Percentiles rank a stretch among this genome's conserved stretches.
Evolutionary conservation across 257 asterid genomes (phyloP).

Genomic region (Solanum chilense): DNA sequence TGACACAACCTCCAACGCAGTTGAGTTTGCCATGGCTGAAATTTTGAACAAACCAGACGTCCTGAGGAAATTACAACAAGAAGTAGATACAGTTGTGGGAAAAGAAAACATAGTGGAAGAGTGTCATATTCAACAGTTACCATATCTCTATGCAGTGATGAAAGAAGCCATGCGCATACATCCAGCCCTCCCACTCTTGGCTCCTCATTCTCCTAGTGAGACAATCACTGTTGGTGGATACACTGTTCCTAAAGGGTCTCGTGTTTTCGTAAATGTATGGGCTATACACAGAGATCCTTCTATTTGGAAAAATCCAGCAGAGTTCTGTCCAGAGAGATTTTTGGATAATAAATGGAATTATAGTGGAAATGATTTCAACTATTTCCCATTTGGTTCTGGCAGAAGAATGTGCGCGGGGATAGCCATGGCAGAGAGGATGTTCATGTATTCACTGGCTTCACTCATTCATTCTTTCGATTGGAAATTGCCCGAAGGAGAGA

Average conservation of each 20-base stretch:
- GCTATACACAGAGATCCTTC: not conserved
- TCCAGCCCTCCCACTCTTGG: not conserved
- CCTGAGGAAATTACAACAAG: constrained; percentile 7
- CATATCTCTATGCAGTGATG: not conserved
- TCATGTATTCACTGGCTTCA: not conserved
- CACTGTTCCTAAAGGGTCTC: not conserved
- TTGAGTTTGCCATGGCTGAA: constrained; percentile 62
- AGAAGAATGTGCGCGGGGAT: not conserved
- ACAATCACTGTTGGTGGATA: not conserved
- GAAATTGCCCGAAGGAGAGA: not conserved
- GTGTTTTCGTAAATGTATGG: not conserved
- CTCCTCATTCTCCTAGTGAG: not conserved
- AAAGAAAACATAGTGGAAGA: not conserved
- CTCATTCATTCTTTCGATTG: not conserved
- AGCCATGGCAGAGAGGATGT: not conserved
- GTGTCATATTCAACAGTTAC: not conserved
- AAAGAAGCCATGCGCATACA: not conserved
- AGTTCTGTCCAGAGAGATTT: not conserved
- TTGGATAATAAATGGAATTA: not conserved
- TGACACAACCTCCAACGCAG: constrained; percentile 50
- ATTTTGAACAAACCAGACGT: constrained; percentile 24
- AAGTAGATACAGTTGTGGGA: constrained; percentile 37
- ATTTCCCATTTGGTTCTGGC: not conserved
- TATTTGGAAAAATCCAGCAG: not conserved
- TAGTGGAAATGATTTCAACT: not conserved